These are phyloP conservation scores for Ceratocystis destructans DNA, from an alignment of 2,329 filamentous ascomycete species.

Conservation along the genomic window DNA sequence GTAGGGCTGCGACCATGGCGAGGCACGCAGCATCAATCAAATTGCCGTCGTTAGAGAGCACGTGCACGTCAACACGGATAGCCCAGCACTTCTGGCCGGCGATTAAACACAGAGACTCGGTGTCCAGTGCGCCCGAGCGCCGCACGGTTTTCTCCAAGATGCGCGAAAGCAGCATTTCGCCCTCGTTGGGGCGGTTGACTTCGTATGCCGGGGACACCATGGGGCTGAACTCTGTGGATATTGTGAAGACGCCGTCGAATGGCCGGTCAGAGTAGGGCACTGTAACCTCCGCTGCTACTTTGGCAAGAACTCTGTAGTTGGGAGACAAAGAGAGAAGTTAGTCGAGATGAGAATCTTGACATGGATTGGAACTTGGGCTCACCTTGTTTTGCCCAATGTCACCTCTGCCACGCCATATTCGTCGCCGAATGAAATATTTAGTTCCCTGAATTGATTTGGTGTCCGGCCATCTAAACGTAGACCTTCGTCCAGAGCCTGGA, in stretches of 20 bases:
- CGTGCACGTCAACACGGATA: slow-evolving; percentile 79
- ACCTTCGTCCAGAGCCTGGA: slow-evolving; percentile 66
- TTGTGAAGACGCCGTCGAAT: slow-evolving; percentile 90
- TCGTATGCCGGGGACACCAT: slow-evolving; percentile 89
- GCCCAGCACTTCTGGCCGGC: slow-evolving; percentile 86
- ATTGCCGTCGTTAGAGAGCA: slow-evolving; percentile 82
- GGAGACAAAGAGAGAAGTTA: slow-evolving; percentile 9
- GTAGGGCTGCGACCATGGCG: slow-evolving; percentile 72
- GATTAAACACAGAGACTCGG: slow-evolving; percentile 86
- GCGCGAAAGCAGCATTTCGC: slow-evolving; percentile 73
- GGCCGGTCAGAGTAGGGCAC: slow-evolving; percentile 76
- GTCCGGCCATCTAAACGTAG: slow-evolving; percentile 72
- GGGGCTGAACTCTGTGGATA: slow-evolving; percentile 77
- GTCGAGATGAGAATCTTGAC: not conserved
- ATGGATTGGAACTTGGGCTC: slow-evolving; percentile 20
- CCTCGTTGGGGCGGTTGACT: slow-evolving; percentile 66
- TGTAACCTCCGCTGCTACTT: slow-evolving; percentile 77
- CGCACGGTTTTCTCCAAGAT: slow-evolving; percentile 90
- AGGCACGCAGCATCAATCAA: slow-evolving; percentile 77
- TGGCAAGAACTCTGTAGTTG: slow-evolving; percentile 59
- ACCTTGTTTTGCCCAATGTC: slow-evolving; percentile 81
- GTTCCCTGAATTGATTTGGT: slow-evolving; percentile 63
- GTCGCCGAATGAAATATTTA: slow-evolving; percentile 72
- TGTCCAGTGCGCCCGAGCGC: slow-evolving; percentile 81
- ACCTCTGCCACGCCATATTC: slow-evolving; percentile 86